Base-by-base conservation (phyloP, 148 eudicot genomes). In the Camellia sinensis region DNA sequence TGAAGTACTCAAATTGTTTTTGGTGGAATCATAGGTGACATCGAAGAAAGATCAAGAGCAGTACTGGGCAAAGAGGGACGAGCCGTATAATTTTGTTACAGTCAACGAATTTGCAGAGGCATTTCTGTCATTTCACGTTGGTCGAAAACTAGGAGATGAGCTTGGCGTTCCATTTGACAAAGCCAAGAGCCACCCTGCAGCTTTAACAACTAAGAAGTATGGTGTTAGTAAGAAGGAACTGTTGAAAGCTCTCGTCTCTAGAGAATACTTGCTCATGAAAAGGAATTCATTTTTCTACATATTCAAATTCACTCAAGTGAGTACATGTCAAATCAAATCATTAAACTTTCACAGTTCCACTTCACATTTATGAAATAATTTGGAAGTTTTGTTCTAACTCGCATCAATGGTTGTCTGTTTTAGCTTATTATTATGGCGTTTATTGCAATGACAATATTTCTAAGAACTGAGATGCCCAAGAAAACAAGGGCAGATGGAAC, bases 31-130 rank as follows among this genome's bases (percentile, higher is more conserved):
- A 82, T 80, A 94, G 97, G 98, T 94, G 70, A 94, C 98, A 72
- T 94, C 98, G 76, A 88, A 82, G 82, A 94, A 94, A 81, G 98
- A 94, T 83, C 98, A 94, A 83, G 92, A 80, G 79, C 95, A 92
- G 73, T 94, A 93, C 78, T 94, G 98, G 98, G 78, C 75, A 37
- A 71, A 82, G 17, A 86, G 73, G 82, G 85, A 86, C 14, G 85
- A 83, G 61, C 87, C 92, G n/a, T 91, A 94, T 74, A 56, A 22
- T 53, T 94, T 87, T 82, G 78, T 91, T 59, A 81, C 93, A 14
- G 92, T 83, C 4, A 86, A 87, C 53, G 90, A 92, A 75, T 91
- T 94, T 81, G 90, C 89, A 54, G 90, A 89, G 75, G 89, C 92
- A 59, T 94, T 92, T 78, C 91, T 90, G 81, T 84, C 92, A 6